Evolutionary conservation across 345 rosid species (phyloP), one percentile per base, ranked within the genome.

Genomic region (Carallia pectinifolia): DNA sequence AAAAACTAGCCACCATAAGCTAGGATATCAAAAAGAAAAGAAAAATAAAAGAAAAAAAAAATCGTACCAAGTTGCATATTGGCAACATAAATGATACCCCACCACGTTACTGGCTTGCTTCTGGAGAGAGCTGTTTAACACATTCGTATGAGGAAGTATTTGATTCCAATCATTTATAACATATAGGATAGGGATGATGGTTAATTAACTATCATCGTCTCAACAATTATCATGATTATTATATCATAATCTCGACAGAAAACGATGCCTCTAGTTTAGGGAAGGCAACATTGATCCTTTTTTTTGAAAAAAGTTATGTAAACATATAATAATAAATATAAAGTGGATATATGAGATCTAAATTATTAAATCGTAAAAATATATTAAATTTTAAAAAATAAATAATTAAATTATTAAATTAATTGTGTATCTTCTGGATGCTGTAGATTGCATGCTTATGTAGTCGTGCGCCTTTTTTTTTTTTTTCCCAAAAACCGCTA

Each of bases 61-160:
- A 61, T 73, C 61, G 74, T 69, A 73, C 80, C 83, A 71, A 76
- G 52, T 80, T 76, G 77, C 80, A 73, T 72, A 69, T 70, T 76
- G 72, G 62, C 70, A 76, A 74, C 70, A 68, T 38, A 18, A 6
- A 65, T 62, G 68, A 56, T 27, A 74, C 75, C 82, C 87, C 72
- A 83, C 86, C 86, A 81, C 80, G 77, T 64, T 37, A 4, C 7
- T 1, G 18, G 47, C 67, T 55, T 15, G 18, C 18, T 61, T 27
- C n/a, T 58, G 52, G 33, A 37, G 30, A 61, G 62, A 47, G 78
- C 79, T 71, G 62, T 77, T 74, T 77, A 69, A 64, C 61, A 66
- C 74, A 54, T 74, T 39, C 58, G 82, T 85, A 88, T 86, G 82
- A 90, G 65, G 71, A 71, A 77, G 81, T 90, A 85, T 65, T 67